Percentiles rank a stretch among this genome's conserved stretches.
These are phyloP conservation scores for Cryptococcus deneoformans DNA, from an alignment of 1,284 basidiomycete species.

Conservation along the genomic window DNA sequence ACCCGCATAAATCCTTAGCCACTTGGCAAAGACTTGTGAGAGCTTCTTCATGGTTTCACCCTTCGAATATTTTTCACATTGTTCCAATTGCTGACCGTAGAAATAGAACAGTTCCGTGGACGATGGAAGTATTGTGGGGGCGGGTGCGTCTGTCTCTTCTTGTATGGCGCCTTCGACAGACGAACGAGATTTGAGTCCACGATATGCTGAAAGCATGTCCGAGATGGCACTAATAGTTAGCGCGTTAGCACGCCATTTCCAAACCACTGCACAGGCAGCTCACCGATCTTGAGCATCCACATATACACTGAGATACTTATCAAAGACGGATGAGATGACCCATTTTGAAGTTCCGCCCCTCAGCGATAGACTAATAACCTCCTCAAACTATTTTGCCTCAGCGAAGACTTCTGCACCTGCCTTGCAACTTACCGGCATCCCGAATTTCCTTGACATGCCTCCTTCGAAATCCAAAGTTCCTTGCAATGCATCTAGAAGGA, in stretches of 20 bases:
- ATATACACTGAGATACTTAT: conserved; percentile 87
- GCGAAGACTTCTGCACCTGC: neutral
- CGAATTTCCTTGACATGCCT: conserved; percentile 73
- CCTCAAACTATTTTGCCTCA: conserved; percentile 42
- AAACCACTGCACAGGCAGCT: conserved; percentile 1
- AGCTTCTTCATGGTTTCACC: conserved; percentile 78
- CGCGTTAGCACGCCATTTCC: neutral
- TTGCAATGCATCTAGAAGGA: conserved; percentile 78
- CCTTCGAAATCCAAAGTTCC: conserved; percentile 82
- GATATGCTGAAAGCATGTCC: conserved; percentile 65
- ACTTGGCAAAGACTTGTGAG: conserved; percentile 79
- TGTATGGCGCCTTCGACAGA: conserved; percentile 62
- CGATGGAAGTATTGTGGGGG: conserved; percentile 75
- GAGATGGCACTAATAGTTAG: conserved; percentile 27
- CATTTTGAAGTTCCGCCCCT: conserved; percentile 44
- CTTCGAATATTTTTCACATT: conserved; percentile 76
- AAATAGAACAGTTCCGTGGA: conserved; percentile 98
- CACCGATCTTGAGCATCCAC: conserved; percentile 93
- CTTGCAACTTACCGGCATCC: conserved; percentile 60
- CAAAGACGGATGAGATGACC: conserved; percentile 81
- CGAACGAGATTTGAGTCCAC: conserved; percentile 61
- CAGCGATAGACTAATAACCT: conserved; percentile 27
- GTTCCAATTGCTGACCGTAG: conserved; percentile 91
- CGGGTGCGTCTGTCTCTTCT: conserved; percentile 55
- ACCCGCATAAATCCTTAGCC: conserved; percentile 92